Percentiles rank a stretch among this genome's conserved stretches.
Evolutionary conservation across 345 rosid species (phyloP).

Genomic region (Linum lewisii): DNA sequence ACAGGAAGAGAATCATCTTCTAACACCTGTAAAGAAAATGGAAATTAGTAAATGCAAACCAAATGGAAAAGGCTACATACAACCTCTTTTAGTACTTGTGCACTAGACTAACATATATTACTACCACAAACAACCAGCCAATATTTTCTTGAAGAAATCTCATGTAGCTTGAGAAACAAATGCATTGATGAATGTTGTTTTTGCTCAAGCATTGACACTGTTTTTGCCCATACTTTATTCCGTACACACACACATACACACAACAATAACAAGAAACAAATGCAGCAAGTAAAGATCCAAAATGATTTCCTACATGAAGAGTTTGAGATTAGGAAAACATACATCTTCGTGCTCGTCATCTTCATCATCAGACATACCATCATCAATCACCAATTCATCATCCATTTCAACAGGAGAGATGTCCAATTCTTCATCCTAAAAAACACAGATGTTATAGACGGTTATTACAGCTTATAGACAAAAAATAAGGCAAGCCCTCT

Average conservation of each 20-base stretch:
- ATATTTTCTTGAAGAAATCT: no score
- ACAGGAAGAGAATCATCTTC: slow-evolving; percentile 82
- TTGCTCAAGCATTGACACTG: background rate
- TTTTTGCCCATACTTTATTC: background rate
- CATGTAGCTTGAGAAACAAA: no score
- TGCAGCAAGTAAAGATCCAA: background rate
- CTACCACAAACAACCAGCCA: background rate
- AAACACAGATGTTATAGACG: background rate
- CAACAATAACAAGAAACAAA: slow-evolving; percentile 11
- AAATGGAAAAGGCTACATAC: background rate
- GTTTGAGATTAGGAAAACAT: slow-evolving; percentile 23
- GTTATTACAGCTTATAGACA: background rate
- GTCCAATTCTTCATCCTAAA: slow-evolving; percentile 88
- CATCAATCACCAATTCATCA: slow-evolving; percentile 93
- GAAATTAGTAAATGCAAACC: background rate
- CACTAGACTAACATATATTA: background rate
- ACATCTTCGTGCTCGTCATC: slow-evolving; percentile 93
- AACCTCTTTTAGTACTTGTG: background rate
- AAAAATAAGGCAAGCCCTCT: no score
- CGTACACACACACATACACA: background rate
- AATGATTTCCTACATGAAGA: background rate
- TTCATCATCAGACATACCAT: slow-evolving; percentile 89
- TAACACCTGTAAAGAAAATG: slow-evolving; percentile 42
- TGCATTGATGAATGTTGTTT: background rate
- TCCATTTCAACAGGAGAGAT: slow-evolving; percentile 86